Percentiles rank a stretch among this genome's conserved stretches.
Evolutionary conservation across 768 basidiomycete genomes (phyloP).

Genomic region (Steccherinum ochraceum): DNA sequence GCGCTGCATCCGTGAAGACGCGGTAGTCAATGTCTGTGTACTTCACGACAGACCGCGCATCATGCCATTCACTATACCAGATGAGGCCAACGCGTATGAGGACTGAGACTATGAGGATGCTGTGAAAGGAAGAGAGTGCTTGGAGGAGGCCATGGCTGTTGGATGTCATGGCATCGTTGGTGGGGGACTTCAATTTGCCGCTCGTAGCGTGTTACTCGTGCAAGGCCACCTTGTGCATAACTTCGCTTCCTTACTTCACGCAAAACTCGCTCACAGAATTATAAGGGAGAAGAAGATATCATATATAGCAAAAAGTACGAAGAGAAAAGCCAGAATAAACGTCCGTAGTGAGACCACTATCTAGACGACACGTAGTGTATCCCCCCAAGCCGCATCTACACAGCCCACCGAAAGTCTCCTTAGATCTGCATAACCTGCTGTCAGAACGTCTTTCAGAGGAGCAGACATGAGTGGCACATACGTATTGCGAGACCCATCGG

Average conservation of each 20-base stretch:
- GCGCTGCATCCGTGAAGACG: constrained; percentile 90
- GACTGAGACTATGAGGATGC: constrained; percentile 46
- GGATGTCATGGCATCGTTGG: constrained; percentile 3
- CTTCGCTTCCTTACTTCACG: no score
- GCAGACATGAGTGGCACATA: constrained; percentile 33
- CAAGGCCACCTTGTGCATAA: background rate
- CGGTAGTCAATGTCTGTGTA: constrained; percentile 99
- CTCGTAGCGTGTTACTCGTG: no score
- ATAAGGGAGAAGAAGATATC: background rate
- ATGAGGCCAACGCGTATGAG: constrained; percentile 67
- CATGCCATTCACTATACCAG: constrained; percentile 87
- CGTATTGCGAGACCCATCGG: constrained; percentile 98
- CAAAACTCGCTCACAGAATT: no score
- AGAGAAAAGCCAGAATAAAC: background rate
- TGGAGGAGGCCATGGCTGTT: constrained; percentile 1
- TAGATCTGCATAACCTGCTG: background rate
- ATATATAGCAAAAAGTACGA: background rate
- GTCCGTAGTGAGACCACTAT: background rate
- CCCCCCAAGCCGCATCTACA: background rate
- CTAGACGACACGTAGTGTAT: background rate
- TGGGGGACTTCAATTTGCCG: no score
- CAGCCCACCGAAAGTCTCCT: background rate
- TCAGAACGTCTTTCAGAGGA: no score
- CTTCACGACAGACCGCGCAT: constrained; percentile 74
- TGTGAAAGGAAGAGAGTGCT: constrained; percentile 34